Evolutionary conservation across 2,329 filamentous ascomycete species (phyloP).

Genomic region (Mollisia scopiformis): DNA sequence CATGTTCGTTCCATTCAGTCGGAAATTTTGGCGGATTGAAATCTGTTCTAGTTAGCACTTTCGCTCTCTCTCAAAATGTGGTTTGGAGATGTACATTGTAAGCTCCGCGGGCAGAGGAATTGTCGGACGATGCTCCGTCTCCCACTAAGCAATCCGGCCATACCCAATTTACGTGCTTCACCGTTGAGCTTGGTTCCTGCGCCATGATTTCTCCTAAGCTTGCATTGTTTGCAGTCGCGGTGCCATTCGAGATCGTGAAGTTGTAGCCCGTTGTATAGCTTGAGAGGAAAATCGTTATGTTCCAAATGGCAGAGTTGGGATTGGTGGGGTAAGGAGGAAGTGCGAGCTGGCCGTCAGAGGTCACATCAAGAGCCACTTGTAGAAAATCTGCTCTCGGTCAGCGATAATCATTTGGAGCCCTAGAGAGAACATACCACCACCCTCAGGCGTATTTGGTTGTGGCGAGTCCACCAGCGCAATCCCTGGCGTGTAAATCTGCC

Average conservation of each 20-base stretch:
- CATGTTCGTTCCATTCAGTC: slow-evolving; percentile 62
- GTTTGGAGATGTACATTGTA: slow-evolving; percentile 55
- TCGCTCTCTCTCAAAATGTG: not conserved
- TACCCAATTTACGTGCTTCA: slow-evolving; percentile 74
- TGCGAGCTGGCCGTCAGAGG: slow-evolving; percentile 65
- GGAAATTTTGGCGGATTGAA: slow-evolving; percentile 72
- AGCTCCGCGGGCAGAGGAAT: slow-evolving; percentile 56
- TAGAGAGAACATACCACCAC: slow-evolving; percentile 54
- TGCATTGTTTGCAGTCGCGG: slow-evolving; percentile 51
- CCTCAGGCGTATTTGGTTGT: slow-evolving; percentile 65
- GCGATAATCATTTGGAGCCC: not conserved
- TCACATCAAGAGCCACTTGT: slow-evolving; percentile 69
- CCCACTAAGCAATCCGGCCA: slow-evolving; percentile 73
- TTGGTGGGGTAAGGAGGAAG: slow-evolving; percentile 58
- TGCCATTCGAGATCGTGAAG: slow-evolving; percentile 70
- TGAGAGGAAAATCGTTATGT: slow-evolving; percentile 69
- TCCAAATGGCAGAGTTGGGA: slow-evolving; percentile 59
- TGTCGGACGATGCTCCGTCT: slow-evolving; percentile 42
- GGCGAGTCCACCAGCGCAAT: slow-evolving; percentile 68
- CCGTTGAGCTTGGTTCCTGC: slow-evolving; percentile 67
- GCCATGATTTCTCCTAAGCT: slow-evolving; percentile 64
- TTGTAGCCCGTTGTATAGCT: slow-evolving; percentile 66
- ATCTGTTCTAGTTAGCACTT: slow-evolving; percentile 47
- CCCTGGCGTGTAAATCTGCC: slow-evolving; percentile 71
- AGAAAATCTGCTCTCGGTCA: slow-evolving; percentile 45